Conservation (phyloP, 306 rosid species). For the Prunus armeniaca region DNA sequence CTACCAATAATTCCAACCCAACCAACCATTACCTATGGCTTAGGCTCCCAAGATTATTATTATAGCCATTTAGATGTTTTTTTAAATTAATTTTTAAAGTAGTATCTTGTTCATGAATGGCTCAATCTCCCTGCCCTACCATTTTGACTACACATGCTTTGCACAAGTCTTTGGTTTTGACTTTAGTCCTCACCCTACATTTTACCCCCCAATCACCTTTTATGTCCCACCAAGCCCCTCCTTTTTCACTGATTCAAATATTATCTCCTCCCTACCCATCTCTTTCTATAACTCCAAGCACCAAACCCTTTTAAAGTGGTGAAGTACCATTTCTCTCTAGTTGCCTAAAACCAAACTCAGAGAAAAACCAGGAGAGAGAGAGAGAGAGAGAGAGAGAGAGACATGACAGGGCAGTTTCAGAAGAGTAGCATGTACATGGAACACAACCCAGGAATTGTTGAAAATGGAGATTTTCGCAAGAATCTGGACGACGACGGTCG, state of each 20-base stretch:
- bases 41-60: too few species aligned
- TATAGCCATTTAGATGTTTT: too few species aligned
- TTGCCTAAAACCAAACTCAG: neutral
- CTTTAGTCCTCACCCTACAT: constrained; percentile 30
- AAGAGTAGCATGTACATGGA: constrained; percentile 67
- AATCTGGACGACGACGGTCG: constrained; percentile 89
- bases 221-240: neutral
- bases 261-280: neutral
- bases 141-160: neutral
- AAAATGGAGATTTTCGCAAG: constrained; percentile 35
- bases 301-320: neutral
- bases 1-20: constrained; percentile 29
- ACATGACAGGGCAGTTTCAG: constrained; percentile 40
- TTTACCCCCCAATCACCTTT: constrained; percentile 3
- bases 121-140: neutral
- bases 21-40: constrained; percentile 4
- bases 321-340: neutral
- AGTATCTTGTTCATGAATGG: neutral
- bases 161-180: constrained; percentile 29
- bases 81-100: neutral
- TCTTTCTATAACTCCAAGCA: neutral
- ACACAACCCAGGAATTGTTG: constrained; percentile 42
- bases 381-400: neutral
- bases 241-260: constrained; percentile 24
- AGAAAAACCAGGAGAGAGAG: neutral